A percentile compares a stretch with the other conserved stretches of the same genome.
phyloP scores from a whole-genome alignment of 1,139 yeast genomes.

The Fermentozyma sake region DNA sequence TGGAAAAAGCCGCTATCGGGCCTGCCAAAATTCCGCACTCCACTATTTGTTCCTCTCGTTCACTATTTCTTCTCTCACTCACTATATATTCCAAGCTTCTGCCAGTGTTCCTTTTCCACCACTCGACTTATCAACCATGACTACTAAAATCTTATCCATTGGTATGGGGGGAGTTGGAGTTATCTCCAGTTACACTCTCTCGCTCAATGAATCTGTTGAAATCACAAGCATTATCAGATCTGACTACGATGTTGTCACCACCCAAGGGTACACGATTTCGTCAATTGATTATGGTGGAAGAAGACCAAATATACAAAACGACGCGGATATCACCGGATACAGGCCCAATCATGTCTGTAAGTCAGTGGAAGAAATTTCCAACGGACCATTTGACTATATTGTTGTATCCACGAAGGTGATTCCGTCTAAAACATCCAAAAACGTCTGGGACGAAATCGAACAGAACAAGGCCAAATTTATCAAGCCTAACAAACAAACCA shows the following conservation, averaged over 20 bases:
- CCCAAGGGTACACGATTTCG: slow-evolving; percentile 26
- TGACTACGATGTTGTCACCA: slow-evolving; percentile 23
- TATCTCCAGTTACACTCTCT: slow-evolving; percentile 59
- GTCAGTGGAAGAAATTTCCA: slow-evolving; percentile 19
- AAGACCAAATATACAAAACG: slow-evolving; percentile 13
- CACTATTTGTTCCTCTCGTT: no score
- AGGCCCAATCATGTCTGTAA: slow-evolving; percentile 23
- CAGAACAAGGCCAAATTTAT: slow-evolving; percentile 7
- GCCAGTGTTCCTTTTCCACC: no score
- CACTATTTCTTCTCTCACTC: no score
- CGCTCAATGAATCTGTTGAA: slow-evolving; percentile 32
- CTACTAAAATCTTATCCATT: slow-evolving; percentile 44
- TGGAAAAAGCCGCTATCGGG: no score
- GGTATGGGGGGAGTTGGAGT: slow-evolving; percentile 79
- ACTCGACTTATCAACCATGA: no score
- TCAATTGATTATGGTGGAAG: slow-evolving; percentile 23
- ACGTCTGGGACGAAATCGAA: slow-evolving; percentile 21
- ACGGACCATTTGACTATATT: slow-evolving; percentile 29
- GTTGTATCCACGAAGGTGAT: slow-evolving; percentile 31
- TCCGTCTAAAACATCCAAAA: slow-evolving; percentile 15
- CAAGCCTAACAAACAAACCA: slow-evolving; percentile 23
- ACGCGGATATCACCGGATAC: slow-evolving; percentile 17
- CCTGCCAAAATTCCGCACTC: no score
- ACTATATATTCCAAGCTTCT: no score
- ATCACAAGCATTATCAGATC: slow-evolving; percentile 31